phyloP scores from a whole-genome alignment of 495 filamentous ascomycete species.

The Trichoderma virens region DNA sequence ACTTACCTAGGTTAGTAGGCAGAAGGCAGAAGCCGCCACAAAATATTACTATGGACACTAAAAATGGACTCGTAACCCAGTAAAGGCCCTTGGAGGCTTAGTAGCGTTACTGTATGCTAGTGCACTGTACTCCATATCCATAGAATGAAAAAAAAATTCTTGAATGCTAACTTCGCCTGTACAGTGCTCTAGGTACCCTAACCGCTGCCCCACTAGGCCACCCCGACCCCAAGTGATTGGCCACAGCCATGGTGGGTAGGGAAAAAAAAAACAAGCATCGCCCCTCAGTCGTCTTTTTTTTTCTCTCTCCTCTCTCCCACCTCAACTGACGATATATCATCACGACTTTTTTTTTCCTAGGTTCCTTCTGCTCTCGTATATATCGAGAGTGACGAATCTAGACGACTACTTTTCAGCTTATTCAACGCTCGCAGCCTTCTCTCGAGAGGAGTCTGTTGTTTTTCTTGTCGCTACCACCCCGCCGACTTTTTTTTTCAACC shows the following conservation, averaged over 20 bases:
- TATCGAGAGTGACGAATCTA: slow-evolving; percentile 34
- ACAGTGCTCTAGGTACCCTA: slow-evolving; percentile 6
- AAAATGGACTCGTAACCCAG: no score
- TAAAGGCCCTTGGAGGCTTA: no score
- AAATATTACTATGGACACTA: no score
- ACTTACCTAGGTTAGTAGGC: no score
- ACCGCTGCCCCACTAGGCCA: slow-evolving; percentile 1
- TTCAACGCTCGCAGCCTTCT: slow-evolving; percentile 32
- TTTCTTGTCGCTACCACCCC: slow-evolving; percentile 36
- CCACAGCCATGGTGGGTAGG: background rate
- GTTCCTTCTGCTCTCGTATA: slow-evolving; percentile 4
- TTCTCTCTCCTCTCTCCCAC: slow-evolving; percentile 13
- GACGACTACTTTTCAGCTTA: slow-evolving; percentile 18
- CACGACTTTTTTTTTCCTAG: slow-evolving; percentile 3
- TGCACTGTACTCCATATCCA: no score
- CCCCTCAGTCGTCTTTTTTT: slow-evolving; percentile 30
- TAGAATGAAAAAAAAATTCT: slow-evolving; percentile 7
- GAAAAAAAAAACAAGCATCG: slow-evolving; percentile 13
- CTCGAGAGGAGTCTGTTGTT: slow-evolving; percentile 32
- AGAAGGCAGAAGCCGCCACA: no score
- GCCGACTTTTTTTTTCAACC: slow-evolving; percentile 28
- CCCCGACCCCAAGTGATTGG: background rate
- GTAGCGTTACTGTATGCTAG: no score
- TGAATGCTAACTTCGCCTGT: background rate
- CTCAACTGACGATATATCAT: slow-evolving; percentile 10